These are phyloP conservation scores for Xerocomus nothofagi DNA, from an alignment of 1,284 basidiomycete species.

Conservation along the genomic window DNA sequence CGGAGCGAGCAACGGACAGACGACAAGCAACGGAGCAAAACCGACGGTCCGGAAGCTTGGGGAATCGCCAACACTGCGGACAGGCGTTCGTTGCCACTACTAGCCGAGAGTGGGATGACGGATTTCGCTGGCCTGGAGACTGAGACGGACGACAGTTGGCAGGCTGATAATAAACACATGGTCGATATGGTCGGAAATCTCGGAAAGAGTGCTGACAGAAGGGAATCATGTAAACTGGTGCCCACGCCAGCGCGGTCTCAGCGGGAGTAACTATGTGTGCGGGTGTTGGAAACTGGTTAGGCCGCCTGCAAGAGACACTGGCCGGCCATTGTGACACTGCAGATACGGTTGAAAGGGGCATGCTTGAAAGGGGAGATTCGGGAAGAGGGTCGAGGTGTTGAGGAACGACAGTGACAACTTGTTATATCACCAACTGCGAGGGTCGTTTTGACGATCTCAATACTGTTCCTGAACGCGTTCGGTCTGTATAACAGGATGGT, in stretches of 20 bases:
- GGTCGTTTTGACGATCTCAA: neutral
- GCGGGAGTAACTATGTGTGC: neutral
- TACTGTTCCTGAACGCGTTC: no score
- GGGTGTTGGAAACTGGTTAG: neutral
- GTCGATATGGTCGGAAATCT: neutral
- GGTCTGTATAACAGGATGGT: neutral
- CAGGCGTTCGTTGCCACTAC: conserved; percentile 6
- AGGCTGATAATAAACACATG: neutral
- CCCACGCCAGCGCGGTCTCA: neutral
- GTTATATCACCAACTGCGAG: conserved; percentile 1
- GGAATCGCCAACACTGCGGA: conserved; percentile 17
- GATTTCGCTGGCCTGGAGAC: neutral
- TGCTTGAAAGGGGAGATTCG: neutral
- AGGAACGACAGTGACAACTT: neutral
- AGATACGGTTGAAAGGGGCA: neutral
- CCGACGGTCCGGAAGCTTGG: conserved; percentile 18
- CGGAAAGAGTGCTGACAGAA: neutral
- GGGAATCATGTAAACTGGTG: neutral
- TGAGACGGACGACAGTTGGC: neutral
- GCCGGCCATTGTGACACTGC: neutral
- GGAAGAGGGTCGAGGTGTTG: neutral
- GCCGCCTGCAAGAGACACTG: neutral
- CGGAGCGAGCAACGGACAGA: conserved; percentile 12
- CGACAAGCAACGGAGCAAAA: conserved; percentile 25
- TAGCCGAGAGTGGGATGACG: neutral